A percentile compares a stretch with the other conserved stretches of the same genome.
Conservation (phyloP, 2,329 filamentous ascomycete genomes). For the Chaetomium globosum region DNA sequence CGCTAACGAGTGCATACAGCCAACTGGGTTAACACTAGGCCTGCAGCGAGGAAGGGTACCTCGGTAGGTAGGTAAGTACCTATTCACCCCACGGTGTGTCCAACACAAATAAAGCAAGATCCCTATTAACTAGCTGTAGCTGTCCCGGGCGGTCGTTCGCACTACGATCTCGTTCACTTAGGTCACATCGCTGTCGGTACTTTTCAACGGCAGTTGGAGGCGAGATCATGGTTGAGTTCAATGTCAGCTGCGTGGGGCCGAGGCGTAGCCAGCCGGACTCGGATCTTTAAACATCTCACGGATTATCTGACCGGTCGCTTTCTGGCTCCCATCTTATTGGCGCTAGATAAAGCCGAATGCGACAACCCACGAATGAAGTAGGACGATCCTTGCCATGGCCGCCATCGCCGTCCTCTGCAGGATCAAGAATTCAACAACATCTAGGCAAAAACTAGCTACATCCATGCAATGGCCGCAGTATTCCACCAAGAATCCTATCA, state of each 20-base stretch:
- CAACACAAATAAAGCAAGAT: background rate
- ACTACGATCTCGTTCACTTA: too few species aligned
- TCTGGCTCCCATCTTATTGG: too few species aligned
- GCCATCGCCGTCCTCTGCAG: background rate
- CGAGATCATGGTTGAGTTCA: background rate
- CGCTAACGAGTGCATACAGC: background rate
- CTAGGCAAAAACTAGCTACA: background rate
- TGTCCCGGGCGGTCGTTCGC: background rate
- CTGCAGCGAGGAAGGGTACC: too few species aligned
- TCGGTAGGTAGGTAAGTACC: background rate
- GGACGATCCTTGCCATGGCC: background rate
- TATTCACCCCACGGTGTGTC: background rate
- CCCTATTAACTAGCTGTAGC: background rate
- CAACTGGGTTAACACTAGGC: too few species aligned
- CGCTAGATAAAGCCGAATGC: too few species aligned
- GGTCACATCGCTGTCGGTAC: background rate
- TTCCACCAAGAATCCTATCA: background rate
- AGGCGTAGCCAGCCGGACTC: background rate
- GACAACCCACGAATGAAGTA: background rate
- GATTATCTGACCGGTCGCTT: background rate
- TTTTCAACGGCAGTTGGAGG: background rate
- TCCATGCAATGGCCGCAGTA: background rate
- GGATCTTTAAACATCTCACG: background rate
- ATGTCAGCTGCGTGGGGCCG: background rate
- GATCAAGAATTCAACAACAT: background rate